A percentile compares a stretch with the other conserved stretches of the same genome.
Conservation (phyloP, 140 eudicot genomes). For the Anethum foeniculum region DNA sequence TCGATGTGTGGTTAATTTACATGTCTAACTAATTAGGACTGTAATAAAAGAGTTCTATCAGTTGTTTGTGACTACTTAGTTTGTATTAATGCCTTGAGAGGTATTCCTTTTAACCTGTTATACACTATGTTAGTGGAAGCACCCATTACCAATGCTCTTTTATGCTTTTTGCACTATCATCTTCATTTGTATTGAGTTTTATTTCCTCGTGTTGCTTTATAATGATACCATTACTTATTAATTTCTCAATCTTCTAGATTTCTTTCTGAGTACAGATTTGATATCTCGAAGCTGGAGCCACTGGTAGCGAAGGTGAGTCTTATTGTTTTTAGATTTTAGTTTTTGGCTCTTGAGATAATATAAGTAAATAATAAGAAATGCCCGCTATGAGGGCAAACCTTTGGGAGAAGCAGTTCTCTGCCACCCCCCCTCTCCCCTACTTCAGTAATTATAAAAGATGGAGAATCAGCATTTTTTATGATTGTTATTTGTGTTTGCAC, state of each 20-base stretch:
- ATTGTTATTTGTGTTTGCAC: neutral
- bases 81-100: neutral
- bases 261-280: conserved; percentile 78
- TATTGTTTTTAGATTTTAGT: conserved; percentile 5
- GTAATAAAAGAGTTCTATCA: neutral
- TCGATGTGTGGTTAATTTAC: neutral
- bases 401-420: neutral
- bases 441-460: neutral
- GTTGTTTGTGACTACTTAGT: neutral
- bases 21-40: neutral
- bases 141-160: neutral
- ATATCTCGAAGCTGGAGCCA: conserved; percentile 88
- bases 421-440: too few species aligned
- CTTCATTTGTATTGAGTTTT: neutral
- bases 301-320: conserved; percentile 83
- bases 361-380: neutral
- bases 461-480: neutral
- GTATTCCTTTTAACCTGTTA: neutral
- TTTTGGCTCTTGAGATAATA: neutral
- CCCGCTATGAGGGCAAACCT: neutral
- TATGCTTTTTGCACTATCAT: neutral
- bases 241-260: conserved; percentile 32
- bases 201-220: neutral
- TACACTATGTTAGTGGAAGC: neutral
- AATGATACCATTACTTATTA: neutral